These are phyloP conservation scores for Nymphaea thermarum DNA, from an alignment of 164 flowering plant species.

Conservation along the genomic window DNA sequence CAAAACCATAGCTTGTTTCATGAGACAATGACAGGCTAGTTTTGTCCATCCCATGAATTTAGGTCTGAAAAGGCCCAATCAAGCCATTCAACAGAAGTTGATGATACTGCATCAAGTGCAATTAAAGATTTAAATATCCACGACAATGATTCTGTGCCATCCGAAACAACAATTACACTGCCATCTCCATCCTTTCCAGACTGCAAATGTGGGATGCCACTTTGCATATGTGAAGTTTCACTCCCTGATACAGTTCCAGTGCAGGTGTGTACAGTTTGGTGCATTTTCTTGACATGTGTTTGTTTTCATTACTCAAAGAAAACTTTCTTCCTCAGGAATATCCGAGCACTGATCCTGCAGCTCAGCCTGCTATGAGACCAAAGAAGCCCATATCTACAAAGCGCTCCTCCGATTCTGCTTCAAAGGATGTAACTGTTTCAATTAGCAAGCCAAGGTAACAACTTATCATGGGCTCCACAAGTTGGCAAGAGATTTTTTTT, in stretches of 20 bases:
- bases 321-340: neutral
- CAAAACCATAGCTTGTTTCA: no score
- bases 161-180: slow-evolving; percentile 13
- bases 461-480: neutral
- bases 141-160: slow-evolving; percentile 11
- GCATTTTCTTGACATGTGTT: neutral
- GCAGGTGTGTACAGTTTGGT: slow-evolving; percentile 24
- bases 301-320: neutral
- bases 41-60: neutral
- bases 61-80: slow-evolving; percentile 26
- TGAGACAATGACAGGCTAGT: neutral
- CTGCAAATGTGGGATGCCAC: slow-evolving; percentile 98
- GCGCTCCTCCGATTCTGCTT: slow-evolving; percentile 9
- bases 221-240: slow-evolving; percentile 85
- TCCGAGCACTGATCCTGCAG: slow-evolving; percentile 1
- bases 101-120: slow-evolving; percentile 25
- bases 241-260: slow-evolving; percentile 20
- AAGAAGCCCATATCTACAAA: slow-evolving; percentile 26
- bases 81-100: slow-evolving; percentile 19
- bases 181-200: slow-evolving; percentile 28
- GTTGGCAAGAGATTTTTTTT: no score
- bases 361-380: slow-evolving; percentile 34
- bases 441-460: slow-evolving; percentile 47
- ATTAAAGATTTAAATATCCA: slow-evolving; percentile 41
- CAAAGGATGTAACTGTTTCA: slow-evolving; percentile 44